Evolutionary conservation across 2,329 filamentous ascomycete genomes (phyloP).

Genomic region (Albophoma yamanashiensis): DNA sequence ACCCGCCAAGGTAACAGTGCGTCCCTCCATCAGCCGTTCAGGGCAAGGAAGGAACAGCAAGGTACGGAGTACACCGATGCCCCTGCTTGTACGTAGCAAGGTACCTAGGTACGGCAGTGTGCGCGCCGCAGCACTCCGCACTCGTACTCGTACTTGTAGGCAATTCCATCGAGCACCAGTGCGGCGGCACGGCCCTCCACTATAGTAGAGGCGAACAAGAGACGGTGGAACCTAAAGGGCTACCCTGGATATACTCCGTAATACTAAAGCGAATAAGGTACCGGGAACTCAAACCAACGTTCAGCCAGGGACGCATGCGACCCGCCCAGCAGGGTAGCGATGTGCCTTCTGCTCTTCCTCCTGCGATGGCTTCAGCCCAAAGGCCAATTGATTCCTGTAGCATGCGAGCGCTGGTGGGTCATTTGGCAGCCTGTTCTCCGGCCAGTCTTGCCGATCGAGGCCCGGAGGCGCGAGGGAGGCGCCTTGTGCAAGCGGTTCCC

Average conservation of each 20-base stretch:
- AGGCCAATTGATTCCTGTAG: not conserved
- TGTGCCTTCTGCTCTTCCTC: not conserved
- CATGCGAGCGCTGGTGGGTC: not conserved
- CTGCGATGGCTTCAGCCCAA: too few species aligned
- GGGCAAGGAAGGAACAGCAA: not conserved
- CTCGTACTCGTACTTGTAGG: too few species aligned
- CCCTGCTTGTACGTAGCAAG: too few species aligned
- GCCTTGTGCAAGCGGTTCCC: not conserved
- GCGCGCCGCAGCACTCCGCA: too few species aligned
- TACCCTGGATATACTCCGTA: too few species aligned
- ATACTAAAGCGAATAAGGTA: too few species aligned
- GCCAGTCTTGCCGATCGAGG: not conserved
- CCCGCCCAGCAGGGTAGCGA: not conserved
- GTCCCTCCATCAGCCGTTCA: not conserved
- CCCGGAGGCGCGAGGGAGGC: not conserved
- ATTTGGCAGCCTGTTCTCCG: not conserved
- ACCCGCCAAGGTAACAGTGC: not conserved
- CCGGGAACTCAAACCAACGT: too few species aligned
- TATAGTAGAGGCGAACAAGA: not conserved
- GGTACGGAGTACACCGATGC: too few species aligned
- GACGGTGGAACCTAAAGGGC: too few species aligned
- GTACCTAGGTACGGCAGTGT: too few species aligned
- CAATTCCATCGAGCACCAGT: not conserved
- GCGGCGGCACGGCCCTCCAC: not conserved
- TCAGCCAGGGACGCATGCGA: not conserved